phyloP scores from a whole-genome alignment of 1,284 basidiomycete genomes.

The Puccinia hordei region DNA sequence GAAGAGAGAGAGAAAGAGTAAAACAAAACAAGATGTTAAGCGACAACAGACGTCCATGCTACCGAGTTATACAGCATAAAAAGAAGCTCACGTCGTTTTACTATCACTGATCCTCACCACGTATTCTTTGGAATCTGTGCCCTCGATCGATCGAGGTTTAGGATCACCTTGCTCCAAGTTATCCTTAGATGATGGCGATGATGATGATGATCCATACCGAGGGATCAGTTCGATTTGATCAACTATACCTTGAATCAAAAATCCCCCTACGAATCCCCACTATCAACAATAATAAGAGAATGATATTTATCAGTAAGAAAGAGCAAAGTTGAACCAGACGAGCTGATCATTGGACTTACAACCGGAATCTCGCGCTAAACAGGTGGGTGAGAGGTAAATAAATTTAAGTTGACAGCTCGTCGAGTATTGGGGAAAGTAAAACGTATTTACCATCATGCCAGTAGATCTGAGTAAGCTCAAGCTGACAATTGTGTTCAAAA shows the following conservation, averaged over 20 bases:
- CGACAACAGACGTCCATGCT: background rate
- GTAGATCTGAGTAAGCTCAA: conserved; percentile 22
- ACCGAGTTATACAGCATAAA: too few species aligned
- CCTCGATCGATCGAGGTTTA: background rate
- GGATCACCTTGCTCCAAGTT: too few species aligned
- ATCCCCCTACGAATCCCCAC: conserved; percentile 48
- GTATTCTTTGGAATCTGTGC: background rate
- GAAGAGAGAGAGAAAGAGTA: background rate
- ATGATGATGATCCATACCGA: background rate
- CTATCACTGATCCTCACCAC: conserved; percentile 41
- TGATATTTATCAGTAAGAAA: too few species aligned
- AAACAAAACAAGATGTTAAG: background rate
- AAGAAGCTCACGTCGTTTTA: conserved; percentile 33
- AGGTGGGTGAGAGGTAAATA: background rate
- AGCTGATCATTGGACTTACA: too few species aligned
- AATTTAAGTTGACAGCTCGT: too few species aligned
- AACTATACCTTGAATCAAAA: conserved; percentile 44
- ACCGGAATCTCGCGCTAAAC: conserved; percentile 44
- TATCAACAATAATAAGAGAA: too few species aligned
- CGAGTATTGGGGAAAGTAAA: background rate
- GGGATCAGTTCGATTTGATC: conserved; percentile 47
- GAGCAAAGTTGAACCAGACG: too few species aligned
- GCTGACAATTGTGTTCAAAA: conserved; percentile 42
- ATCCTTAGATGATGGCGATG: too few species aligned
- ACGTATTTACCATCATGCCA: conserved; percentile 44